Evolutionary conservation across 2,329 filamentous ascomycete genomes (phyloP).

Genomic region (Pseudogymnoascus sp.): DNA sequence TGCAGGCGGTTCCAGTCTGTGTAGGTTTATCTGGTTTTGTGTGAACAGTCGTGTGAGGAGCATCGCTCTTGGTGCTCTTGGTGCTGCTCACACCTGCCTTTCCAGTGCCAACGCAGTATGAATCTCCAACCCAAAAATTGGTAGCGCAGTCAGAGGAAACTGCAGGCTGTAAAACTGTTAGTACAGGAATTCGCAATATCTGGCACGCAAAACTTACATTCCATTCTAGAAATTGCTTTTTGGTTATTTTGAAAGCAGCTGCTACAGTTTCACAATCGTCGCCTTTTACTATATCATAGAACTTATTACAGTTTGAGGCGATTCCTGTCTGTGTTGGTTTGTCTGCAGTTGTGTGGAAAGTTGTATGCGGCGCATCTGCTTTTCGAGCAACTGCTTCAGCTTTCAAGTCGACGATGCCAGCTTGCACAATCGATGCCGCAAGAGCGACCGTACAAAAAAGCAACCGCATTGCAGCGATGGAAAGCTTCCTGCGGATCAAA

Average conservation of each 20-base stretch:
- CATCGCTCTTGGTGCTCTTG: not conserved
- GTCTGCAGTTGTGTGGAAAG: conserved; percentile 1
- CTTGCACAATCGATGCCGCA: not conserved
- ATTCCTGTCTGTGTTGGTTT: conserved; percentile 20
- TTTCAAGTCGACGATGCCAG: conserved; percentile 1
- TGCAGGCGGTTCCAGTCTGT: not conserved
- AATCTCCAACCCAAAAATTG: conserved; percentile 23
- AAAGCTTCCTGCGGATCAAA: not conserved
- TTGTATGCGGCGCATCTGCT: conserved; percentile 1
- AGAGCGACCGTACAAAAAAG: not conserved
- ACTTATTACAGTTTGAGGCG: conserved; percentile 13
- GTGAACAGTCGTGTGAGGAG: conserved; percentile 8
- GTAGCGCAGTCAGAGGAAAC: conserved; percentile 20
- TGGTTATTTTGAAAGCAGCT: conserved; percentile 3
- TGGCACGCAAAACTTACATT: not conserved
- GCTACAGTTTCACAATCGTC: conserved; percentile 19
- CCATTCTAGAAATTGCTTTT: not conserved
- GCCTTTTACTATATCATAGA: conserved; percentile 15
- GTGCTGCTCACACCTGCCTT: conserved; percentile 3
- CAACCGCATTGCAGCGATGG: not conserved
- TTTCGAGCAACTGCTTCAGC: not conserved
- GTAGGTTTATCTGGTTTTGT: conserved; percentile 1
- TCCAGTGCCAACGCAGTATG: conserved; percentile 25
- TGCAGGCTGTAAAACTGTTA: not conserved
- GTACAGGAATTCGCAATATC: not conserved